Evolutionary conservation across 768 basidiomycete species (phyloP), one percentile per base, ranked within the genome.

Genomic region (Mycena albidolilacea): DNA sequence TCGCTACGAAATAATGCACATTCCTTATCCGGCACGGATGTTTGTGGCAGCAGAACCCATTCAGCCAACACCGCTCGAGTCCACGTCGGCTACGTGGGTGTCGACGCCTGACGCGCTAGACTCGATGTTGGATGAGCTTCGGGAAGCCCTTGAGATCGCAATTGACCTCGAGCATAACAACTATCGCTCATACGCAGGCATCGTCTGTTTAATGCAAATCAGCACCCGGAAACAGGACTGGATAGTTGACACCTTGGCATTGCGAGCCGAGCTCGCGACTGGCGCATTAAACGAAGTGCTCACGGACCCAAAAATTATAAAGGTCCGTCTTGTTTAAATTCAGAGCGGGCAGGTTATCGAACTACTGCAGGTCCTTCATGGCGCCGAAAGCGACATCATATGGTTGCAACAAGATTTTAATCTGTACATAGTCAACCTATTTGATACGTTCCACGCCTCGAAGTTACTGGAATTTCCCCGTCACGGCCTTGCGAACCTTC

Each of bases 331-430:
- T 3, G 37, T 59, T 67, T 50, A 11, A 7, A 37, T 19, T 10
- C 4, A n/a, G n/a, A 5, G 35, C 15, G 19, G 21, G 4, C 17
- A 15, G 9, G 8, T 65, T 7, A 12, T 1, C 43, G 23, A 55
- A 37, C n/a, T 3, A 7, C 12, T 35, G 1, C 71, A 97, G 95
- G 93, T 97, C 8, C 91, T 99, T 73, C 98, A 99, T 81, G 97
- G 98, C 37, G 95, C 97, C 1, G 94, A 97, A 46, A 94, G 92
- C 71, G 98, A 99, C 79, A 92, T 99, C 54, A 84, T 96, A 7
- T 99, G 98, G 98, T 88, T 99, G 19, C 97, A 99, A 80, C 95
- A 96, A 81, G 93, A 99, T 79, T 97, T 99, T 80, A 95, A 95
- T 70, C 79, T 99, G 9, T 99, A 96, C 81, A 86, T 99, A 64